Base-by-base conservation (phyloP, 768 basidiomycete species). In the Auricularia sp. region DNA sequence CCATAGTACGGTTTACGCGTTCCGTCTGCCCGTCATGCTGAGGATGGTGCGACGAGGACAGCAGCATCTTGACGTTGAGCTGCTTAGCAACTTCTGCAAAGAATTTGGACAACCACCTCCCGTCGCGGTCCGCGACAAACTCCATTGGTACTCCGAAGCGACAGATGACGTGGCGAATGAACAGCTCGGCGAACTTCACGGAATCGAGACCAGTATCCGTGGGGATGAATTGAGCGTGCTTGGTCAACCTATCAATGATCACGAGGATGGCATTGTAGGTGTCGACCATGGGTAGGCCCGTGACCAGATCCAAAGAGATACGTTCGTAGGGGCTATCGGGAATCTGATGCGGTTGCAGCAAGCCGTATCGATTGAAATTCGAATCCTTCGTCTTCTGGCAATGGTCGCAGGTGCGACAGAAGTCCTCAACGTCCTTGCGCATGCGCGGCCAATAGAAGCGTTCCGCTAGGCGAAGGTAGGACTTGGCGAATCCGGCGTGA, bases 11-110 rank as follows among this genome's bases (percentile, higher is more conserved):
- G 67, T 77, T 77, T 18, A 74, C 23, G 0, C 72, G 65, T 67
- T 79, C 74, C 0, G 72, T 77, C 65, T 76, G 78, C 1, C 76
- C 78, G 65, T 79, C 76, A 3, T 74, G 71, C 53, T 69, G 68
- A 6, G 69, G 68, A 39, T 69, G 68, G 39, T 67, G 36, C 3
- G 68, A 36, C 3, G 68, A 65, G 3, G 69, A 56, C 1, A 69
- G 61, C 3, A 18, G 33, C 47, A 36, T 62, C 21, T 62, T 35
- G 3, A 62, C 51, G 8, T 59, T 64, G 14, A 69, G 18, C 14
- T 33, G 5, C 3, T 29, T 3, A 11, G 54, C 39, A 7, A 39
- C 39, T 39, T 39, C 39, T 39, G 39, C 39, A 39, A 39, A 39
- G 39, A 39, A 39, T 7, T 39, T 7, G 8, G 39, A 39, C 39